Base-by-base conservation (phyloP, 371 early-diverging fungal genomes). In the Mucor velutinosus region DNA sequence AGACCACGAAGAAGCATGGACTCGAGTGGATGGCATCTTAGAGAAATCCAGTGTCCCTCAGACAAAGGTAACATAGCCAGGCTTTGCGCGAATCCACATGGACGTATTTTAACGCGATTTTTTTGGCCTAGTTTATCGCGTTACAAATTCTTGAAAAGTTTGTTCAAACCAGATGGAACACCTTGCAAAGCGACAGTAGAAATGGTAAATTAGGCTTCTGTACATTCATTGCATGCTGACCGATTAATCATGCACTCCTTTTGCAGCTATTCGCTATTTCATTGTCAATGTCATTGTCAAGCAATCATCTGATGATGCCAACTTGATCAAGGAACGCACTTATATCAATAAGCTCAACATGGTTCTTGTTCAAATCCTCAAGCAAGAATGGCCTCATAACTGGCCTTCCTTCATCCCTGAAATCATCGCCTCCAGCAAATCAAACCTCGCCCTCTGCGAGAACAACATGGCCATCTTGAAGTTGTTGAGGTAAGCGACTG, bases 321-420 rank as follows among this genome's bases (percentile, higher is more conserved):
- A 85, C 3, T 78, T 96, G 41, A 72, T 83, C 43, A 86, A 83
- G 53, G 91, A 97, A 69, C 87, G 88, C 61, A 85, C 90, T 12
- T 90, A 92, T 57, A 81, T 98, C 65, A 89, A 84, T 78, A 98
- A 97, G 78, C 87, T 99, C 45, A 97, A 99, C 84, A 84, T 96
- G 84, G 94, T 94, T 11, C 80, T 99, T 60, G 99, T 99, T 3
- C 97, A 98, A 93, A 96, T 99, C 55, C 83, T 99, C 65, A 99
- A 99, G 81, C 98, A 99, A 80, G 99, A 99, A 76, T 99, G 99
- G 99, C 99, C 99, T 17, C 93, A 95, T 65, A 95, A 97, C 73
- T 99, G 99, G 99, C 99, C 99, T 4, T 89, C 89, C 19, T 99
- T 99, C 77, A 99, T 99, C 68, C 93, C 97, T 25, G 99, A 99